These are phyloP conservation scores for Symmetrospora coprosmae DNA, from an alignment of 768 basidiomycete genomes.

Conservation along the genomic window DNA sequence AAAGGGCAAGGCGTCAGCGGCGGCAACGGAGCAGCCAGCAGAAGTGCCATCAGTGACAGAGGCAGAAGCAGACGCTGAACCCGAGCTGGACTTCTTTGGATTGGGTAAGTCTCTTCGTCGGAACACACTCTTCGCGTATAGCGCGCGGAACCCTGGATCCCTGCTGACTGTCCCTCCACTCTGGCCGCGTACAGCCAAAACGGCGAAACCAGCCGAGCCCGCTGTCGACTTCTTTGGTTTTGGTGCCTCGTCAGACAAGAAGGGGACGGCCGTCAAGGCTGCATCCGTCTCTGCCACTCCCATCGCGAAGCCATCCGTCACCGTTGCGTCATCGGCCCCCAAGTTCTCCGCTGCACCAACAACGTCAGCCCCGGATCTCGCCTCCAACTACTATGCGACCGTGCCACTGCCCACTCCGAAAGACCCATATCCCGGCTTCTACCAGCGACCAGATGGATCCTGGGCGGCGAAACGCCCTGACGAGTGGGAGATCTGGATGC, in stretches of 20 bases:
- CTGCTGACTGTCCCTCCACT: too few relatives aligned
- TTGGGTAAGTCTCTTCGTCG: background rate
- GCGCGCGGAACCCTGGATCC: too few relatives aligned
- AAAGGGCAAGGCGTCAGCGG: too few relatives aligned
- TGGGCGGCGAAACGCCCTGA: conserved; percentile 23
- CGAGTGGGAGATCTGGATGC: conserved; percentile 22
- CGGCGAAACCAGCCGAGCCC: background rate
- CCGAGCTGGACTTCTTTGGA: conserved; percentile 18
- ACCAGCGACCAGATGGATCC: conserved; percentile 11
- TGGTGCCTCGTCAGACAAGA: background rate
- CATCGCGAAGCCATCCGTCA: background rate
- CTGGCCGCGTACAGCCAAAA: too few relatives aligned
- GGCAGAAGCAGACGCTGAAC: background rate
- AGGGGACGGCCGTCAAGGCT: background rate
- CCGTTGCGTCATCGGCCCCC: background rate
- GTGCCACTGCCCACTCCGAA: conserved; percentile 15
- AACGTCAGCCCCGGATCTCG: conserved; percentile 9
- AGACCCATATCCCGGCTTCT: conserved; percentile 25
- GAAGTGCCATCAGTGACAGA: too few relatives aligned
- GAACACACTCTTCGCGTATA: background rate
- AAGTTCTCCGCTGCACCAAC: conserved; percentile 18
- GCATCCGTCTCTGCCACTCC: background rate
- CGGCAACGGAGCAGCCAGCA: too few relatives aligned
- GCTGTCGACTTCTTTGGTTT: conserved; percentile 15
- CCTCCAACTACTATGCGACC: conserved; percentile 24